Evolutionary conservation across 2,329 filamentous ascomycete genomes (phyloP).

Genomic region (Cercospora zeae-maydis): DNA sequence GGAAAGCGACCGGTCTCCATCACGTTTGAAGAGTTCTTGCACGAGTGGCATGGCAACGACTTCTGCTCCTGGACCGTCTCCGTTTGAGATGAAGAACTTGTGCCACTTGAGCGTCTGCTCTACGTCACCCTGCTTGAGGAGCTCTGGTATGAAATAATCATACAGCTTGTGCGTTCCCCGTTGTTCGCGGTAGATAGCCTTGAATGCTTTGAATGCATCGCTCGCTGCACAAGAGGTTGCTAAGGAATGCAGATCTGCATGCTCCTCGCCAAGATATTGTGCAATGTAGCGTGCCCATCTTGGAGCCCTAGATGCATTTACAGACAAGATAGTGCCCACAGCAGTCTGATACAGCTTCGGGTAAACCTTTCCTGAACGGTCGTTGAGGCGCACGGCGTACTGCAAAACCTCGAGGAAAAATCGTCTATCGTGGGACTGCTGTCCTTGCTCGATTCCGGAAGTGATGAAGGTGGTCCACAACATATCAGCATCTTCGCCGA

Average conservation of each 20-base stretch:
- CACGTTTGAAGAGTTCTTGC: conserved; percentile 28
- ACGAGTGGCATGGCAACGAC: conserved; percentile 33
- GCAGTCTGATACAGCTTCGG: conserved; percentile 6
- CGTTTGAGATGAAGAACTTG: conserved; percentile 35
- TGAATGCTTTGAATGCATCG: conserved; percentile 25
- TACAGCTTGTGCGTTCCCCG: conserved; percentile 41
- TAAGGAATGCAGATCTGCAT: conserved; percentile 26
- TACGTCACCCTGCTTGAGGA: conserved; percentile 31
- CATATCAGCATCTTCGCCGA: conserved; percentile 39
- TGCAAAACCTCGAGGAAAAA: conserved; percentile 8
- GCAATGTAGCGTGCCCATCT: conserved; percentile 37
- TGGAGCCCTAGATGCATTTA: conserved; percentile 27
- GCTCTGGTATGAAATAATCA: conserved; percentile 39
- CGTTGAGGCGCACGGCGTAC: conserved; percentile 5
- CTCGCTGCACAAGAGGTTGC: conserved; percentile 20
- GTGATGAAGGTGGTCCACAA: conserved; percentile 49
- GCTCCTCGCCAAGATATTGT: conserved; percentile 36
- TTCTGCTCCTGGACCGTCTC: conserved; percentile 39
- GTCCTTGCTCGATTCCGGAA: conserved; percentile 28
- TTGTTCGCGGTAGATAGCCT: conserved; percentile 38
- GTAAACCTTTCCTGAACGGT: neutral
- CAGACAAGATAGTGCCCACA: conserved; percentile 41
- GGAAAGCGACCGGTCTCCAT: conserved; percentile 24
- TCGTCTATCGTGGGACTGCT: neutral
- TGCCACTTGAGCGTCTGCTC: conserved; percentile 41